Evolutionary conservation across 352 stramenopile species (phyloP).

Genomic region (Pythium brachiatum): DNA sequence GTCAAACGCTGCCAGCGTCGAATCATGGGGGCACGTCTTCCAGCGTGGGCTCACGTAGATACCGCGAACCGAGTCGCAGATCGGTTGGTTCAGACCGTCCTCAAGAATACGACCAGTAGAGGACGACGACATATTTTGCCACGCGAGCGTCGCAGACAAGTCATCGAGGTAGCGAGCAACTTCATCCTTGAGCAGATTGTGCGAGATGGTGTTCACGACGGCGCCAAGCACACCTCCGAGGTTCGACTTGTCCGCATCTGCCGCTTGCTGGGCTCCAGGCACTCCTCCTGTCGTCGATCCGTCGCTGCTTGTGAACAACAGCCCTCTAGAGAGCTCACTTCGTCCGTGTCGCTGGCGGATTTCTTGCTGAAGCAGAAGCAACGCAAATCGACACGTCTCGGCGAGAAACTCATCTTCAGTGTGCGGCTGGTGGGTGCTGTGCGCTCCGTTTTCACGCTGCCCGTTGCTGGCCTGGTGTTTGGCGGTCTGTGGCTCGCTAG

Average conservation of each 20-base stretch:
- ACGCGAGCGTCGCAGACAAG: constrained; percentile 59
- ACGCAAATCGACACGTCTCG: constrained; percentile 63
- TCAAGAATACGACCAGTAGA: constrained; percentile 65
- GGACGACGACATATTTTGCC: constrained; percentile 54
- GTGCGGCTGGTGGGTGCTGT: constrained; percentile 2
- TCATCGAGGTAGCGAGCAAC: constrained; percentile 67
- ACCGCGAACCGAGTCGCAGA: constrained; percentile 80
- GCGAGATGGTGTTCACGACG: constrained; percentile 62
- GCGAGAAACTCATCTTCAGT: constrained; percentile 42
- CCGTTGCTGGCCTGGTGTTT: constrained; percentile 2
- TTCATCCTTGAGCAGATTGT: constrained; percentile 81
- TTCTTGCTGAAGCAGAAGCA: constrained; percentile 79
- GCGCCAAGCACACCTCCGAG: constrained; percentile 47
- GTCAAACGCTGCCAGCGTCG: constrained; percentile 77
- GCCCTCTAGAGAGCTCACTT: constrained; percentile 60
- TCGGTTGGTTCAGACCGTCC: constrained; percentile 72
- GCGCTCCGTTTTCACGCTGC: background rate
- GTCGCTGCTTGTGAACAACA: constrained; percentile 49
- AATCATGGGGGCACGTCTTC: constrained; percentile 79
- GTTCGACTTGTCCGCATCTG: constrained; percentile 41
- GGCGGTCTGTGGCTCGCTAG: background rate
- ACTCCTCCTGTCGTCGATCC: constrained; percentile 25
- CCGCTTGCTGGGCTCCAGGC: constrained; percentile 6
- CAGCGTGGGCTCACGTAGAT: constrained; percentile 74
- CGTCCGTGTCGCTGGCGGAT: constrained; percentile 71